A percentile compares a stretch with the other conserved stretches of the same genome.
phyloP scores from a whole-genome alignment of 805 yeast genomes.

The Pichia phayaonensis region DNA sequence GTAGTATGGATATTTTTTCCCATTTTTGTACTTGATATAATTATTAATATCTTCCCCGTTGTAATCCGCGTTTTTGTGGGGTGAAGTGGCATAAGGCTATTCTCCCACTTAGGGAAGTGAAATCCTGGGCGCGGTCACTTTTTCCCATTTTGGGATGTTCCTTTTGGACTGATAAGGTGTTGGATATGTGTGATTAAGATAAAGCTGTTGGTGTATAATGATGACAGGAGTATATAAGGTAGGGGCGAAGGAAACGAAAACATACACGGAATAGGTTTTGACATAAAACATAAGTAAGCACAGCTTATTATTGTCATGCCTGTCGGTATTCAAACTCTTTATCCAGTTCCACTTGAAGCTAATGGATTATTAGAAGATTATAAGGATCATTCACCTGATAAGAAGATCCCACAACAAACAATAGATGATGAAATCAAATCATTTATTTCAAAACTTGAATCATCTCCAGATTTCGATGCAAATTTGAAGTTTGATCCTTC shows the following conservation, averaged over 20 bases:
- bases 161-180: not conserved
- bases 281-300: too few relatives aligned
- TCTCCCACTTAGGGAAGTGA: not conserved
- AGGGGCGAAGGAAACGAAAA: too few relatives aligned
- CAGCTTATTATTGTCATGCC: slow-evolving; percentile 16
- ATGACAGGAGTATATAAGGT: too few relatives aligned
- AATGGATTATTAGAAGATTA: slow-evolving; percentile 17
- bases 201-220: not conserved
- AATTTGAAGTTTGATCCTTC: slow-evolving; percentile 30
- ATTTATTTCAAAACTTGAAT: slow-evolving; percentile 15
- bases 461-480: slow-evolving; percentile 24
- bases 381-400: slow-evolving; percentile 13
- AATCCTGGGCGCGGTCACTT: not conserved
- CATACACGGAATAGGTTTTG: not conserved
- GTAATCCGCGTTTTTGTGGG: not conserved
- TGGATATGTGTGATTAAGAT: too few relatives aligned
- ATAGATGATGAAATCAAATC: slow-evolving; percentile 18
- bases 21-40: not conserved
- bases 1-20: not conserved
- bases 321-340: slow-evolving; percentile 11
- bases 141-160: not conserved
- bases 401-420: slow-evolving; percentile 20
- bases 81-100: too few relatives aligned
- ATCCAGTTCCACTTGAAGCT: slow-evolving; percentile 16
- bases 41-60: not conserved